Evolutionary conservation across 2,329 filamentous ascomycete species (phyloP), one percentile per base, ranked within the genome.

Genomic region (Fusarium agapanthi): DNA sequence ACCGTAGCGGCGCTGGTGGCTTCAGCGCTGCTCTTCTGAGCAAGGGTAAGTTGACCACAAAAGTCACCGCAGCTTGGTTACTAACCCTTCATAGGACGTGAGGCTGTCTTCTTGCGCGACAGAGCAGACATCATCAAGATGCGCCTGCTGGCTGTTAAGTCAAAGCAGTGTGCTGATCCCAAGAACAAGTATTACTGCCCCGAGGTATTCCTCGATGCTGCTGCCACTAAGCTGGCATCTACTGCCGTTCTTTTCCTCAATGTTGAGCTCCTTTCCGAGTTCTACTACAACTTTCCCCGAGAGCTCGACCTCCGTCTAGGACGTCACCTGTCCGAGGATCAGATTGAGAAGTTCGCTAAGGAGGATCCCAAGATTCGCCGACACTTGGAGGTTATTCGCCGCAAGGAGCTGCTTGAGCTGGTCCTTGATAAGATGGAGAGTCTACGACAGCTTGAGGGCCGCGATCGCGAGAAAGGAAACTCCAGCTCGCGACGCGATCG

Each of bases 181-280:
- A 92, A 92, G 78, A 97, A 97, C 86, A 98, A 98, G 85, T 98
- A 98, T 84, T 90, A 96, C 84, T 99, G 96, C 79, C 96, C 96
- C 0, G 96, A 99, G 80, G 90, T 99, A 22, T 99, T 99, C 85
- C 90, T 99, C n/a, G 95, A 99, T 78, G 95, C 97, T 7, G 96
- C 97, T 5, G 95, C 96, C 4, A 94, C 95, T 75, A 98, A 98
- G 83, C 89, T 99, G 54, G 97, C 95, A 7, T 92, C 94, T 4
- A 99, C 96, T 0, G 95, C 96, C 5, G 96, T 99, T 14, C 89
- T 99, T 1, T 99, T 99, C 86, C 88, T 99, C 35, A 98, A 99
- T 78, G 96, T 98, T 16, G 97, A 99, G 84, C 88, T 99, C 26
- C 89, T 99, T 24, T 95, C 93, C 5, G 97, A 99, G 79, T 99